Evolutionary conservation across 495 filamentous ascomycete genomes (phyloP).

Genomic region (Hypomontagnella submonticulosa): DNA sequence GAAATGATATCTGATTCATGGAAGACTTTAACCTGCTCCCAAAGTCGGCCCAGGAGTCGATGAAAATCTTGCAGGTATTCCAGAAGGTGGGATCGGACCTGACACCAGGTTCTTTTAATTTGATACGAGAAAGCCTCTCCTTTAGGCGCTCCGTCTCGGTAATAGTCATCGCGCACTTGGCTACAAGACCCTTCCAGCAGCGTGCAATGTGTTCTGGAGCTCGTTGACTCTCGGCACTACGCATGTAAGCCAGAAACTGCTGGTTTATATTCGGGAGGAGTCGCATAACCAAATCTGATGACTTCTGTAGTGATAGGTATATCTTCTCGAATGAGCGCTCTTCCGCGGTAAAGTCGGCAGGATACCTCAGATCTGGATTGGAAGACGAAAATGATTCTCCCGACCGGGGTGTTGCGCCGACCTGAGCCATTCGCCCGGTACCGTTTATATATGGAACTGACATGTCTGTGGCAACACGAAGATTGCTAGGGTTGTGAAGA

Average conservation of each 20-base stretch:
- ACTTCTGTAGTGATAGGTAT: conserved; percentile 74
- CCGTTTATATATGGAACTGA: conserved; percentile 55
- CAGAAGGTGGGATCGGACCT: conserved; percentile 83
- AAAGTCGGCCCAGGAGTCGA: conserved; percentile 79
- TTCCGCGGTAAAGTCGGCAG: conserved; percentile 72
- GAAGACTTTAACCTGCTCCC: conserved; percentile 74
- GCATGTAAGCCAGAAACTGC: conserved; percentile 66
- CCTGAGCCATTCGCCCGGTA: conserved; percentile 57
- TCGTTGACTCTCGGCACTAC: conserved; percentile 54
- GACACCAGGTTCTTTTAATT: conserved; percentile 81
- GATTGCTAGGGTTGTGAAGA: conserved; percentile 67
- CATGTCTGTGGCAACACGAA: conserved; percentile 64
- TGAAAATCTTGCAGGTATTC: conserved; percentile 80
- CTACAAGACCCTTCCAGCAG: conserved; percentile 75
- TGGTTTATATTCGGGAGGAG: conserved; percentile 71
- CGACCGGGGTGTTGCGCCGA: conserved; percentile 76
- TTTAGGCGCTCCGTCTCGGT: conserved; percentile 76
- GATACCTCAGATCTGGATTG: conserved; percentile 56
- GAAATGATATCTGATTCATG: conserved; percentile 70
- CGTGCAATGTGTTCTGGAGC: conserved; percentile 64
- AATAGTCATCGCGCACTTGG: conserved; percentile 70
- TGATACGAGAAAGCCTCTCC: conserved; percentile 76
- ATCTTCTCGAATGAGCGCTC: conserved; percentile 84
- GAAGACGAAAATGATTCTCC: conserved; percentile 79
- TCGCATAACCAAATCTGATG: conserved; percentile 72